Evolutionary conservation across 2,329 filamentous ascomycete genomes (phyloP), one percentile per base, ranked within the genome.

Genomic region (Ophiostoma fasciatum): DNA sequence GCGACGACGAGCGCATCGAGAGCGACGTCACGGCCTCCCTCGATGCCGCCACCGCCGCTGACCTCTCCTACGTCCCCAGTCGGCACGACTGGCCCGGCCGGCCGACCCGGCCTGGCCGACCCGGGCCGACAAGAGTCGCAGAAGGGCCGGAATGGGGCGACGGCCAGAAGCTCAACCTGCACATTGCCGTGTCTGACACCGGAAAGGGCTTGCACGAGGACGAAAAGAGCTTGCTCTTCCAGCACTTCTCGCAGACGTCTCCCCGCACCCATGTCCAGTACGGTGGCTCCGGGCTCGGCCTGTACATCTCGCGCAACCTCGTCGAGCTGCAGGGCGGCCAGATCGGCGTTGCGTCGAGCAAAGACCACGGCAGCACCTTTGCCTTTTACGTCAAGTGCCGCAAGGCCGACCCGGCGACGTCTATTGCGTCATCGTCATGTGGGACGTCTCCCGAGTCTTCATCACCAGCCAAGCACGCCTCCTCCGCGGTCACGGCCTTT

Each of bases 311-410:
- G 5, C 67, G 79, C 26, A 79, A 81, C 46, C 58, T 87, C 33
- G 81, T 78, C 2, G 79, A 85, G 50, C 59, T 85, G 33, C 81
- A 85, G 55, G 80, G 80, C 12, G 81, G 81, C 3, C 78, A 83
- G 50, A 82, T 85, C 37, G 79, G 79, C 7, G 78, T 85, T 3
- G 64, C 68, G 2, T 82, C 77, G 0, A 60, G 70, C 42, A 67
- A 73, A 39, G 79, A 76, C 11, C 62, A 71, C 26, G 81, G 81
- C 27, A 82, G 76, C 53, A 82, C 72, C 0, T 85, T 85, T 53
- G 77, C 73, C 20, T 85, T 87, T 51, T 85, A 82, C 50, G 68
- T 85, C 52, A 78, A 76, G 44, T 71, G 72, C 36, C 71, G 73
- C 48, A 74, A 68, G 57, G 36, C 37, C 13, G 73, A 63, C 31